Evolutionary conservation across 768 basidiomycete genomes (phyloP), one percentile per base, ranked within the genome.

Genomic region (Solioccasus polychromus): DNA sequence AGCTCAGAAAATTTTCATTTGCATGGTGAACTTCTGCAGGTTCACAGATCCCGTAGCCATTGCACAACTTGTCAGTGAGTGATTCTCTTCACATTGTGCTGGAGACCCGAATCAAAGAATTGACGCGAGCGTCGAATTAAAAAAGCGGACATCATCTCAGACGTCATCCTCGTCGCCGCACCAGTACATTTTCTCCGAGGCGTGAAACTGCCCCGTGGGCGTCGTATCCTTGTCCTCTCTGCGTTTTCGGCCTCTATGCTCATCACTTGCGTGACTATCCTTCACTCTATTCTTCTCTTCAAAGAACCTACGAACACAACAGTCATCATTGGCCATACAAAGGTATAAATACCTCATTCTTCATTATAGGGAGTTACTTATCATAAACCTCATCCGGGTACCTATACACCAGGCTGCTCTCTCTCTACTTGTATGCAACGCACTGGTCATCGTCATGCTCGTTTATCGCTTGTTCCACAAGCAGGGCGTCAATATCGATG

Each of bases 51-150:
- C 35, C 10, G 45, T 63, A 3, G 51, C 49, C 4, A 48, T 66
- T 30, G 23, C 55, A 1, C 48, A 63, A 35, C 63, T 65, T 30
- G 12, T 54, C 30, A 58, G 61, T 63, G 28, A 54, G 61, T 54
- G 8, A 9, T n/a, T n/a, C 15, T 12, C 25, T 12, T 2, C 10
- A 34, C 24, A 15, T 22, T 15, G 8, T n/a, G n/a, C n/a, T n/a
- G n/a, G n/a, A n/a, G n/a, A n/a, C n/a, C n/a, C n/a, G n/a, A n/a
- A n/a, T 18, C 30, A 9, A 3, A 24, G 2, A 5, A 28, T 28
- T 17, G 8, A 20, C 2, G 23, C 19, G 20, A 24, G 12, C 8
- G n/a, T 35, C 9, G 5, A 31, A 28, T 24, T 39, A 17, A 39
- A 8, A 40, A 26, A 63, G 61, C 61, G 39, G 61, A 63, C 20